Evolutionary conservation across 306 rosid genomes (phyloP), one percentile per base, ranked within the genome.

Genomic region (Rosa chinensis): DNA sequence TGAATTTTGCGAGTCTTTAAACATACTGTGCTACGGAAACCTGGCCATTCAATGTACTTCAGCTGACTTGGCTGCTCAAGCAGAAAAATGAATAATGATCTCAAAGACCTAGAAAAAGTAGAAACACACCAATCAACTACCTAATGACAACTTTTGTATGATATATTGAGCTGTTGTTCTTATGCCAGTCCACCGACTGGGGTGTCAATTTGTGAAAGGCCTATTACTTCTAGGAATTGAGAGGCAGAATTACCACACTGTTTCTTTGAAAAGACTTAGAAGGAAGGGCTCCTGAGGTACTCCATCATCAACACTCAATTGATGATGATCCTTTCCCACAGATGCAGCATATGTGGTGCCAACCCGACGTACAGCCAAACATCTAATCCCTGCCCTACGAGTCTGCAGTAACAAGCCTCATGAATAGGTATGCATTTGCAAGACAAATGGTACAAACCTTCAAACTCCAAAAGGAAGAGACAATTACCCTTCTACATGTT

Each of bases 31-130:
- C 70, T 88, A 66, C 84, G 83, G 78, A 94, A 90, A 82, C 87
- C 83, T 14, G 97, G 98, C 97, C 98, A 94, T 74, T 94, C 97
- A 48, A 92, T 86, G 84, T 90, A 90, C 83, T 89, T 94, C 66
- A 94, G 88, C 85, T 92, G 97, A 86, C 97, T 81, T 40, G 98
- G 98, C 81, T 94, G 98, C 89, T 94, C 94, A 55, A 63, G 84
- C 86, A 94, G 84, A 88, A 94, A 94, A 45, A 35, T 59, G 67
- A 85, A 82, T 40, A 92, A 75, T 3, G 87, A 88, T 83, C 83
- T 89, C 77, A 88, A 25, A 32, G 81, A 87, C 97, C 97, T 94
- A 75, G 39, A 67, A 78, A 70, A 75, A 52, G 18, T 56, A 55
- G 28, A 59, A 40, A 78, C 48, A 43, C 72, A 11, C 37, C 42